Conservation (phyloP, 257 asterid genomes). For the Nicotiana otophora region DNA sequence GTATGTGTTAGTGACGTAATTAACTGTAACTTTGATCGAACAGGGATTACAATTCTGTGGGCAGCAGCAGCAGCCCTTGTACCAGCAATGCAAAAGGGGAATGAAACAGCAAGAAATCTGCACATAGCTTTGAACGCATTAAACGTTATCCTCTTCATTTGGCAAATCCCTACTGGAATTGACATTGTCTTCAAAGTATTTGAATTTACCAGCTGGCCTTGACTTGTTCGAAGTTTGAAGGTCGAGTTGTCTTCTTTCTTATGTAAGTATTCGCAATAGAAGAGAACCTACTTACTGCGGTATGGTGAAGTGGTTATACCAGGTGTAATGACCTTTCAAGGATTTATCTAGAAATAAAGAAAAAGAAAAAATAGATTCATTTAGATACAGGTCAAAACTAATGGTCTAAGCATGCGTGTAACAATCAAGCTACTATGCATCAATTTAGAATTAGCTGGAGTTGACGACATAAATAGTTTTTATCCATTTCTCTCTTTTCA, state of each 20-base stretch:
- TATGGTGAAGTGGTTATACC: background rate
- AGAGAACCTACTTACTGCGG: background rate
- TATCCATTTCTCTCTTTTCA: background rate
- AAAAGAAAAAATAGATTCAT: background rate
- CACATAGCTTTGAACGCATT: conserved; percentile 64
- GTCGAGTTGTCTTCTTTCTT: background rate
- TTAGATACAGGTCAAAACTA: background rate
- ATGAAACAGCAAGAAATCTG: conserved; percentile 79
- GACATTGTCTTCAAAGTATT: conserved; percentile 72
- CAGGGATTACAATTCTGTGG: conserved; percentile 88
- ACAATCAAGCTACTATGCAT: background rate
- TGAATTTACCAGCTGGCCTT: conserved; percentile 84
- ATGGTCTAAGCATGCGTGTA: background rate
- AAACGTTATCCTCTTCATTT: conserved; percentile 67
- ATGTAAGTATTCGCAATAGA: background rate
- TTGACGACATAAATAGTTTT: background rate
- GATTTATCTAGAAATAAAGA: background rate
- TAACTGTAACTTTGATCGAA: background rate
- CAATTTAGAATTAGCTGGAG: background rate
- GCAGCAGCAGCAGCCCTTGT: conserved; percentile 94
- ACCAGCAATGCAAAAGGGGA: conserved; percentile 95
- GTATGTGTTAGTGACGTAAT: background rate
- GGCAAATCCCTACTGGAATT: conserved; percentile 90
- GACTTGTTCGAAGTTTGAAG: conserved; percentile 16
- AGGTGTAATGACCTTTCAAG: background rate